A percentile compares a stretch with the other conserved stretches of the same genome.
Evolutionary conservation across 1,284 basidiomycete genomes (phyloP).

Genomic region (Anthracocystis walkeri): DNA sequence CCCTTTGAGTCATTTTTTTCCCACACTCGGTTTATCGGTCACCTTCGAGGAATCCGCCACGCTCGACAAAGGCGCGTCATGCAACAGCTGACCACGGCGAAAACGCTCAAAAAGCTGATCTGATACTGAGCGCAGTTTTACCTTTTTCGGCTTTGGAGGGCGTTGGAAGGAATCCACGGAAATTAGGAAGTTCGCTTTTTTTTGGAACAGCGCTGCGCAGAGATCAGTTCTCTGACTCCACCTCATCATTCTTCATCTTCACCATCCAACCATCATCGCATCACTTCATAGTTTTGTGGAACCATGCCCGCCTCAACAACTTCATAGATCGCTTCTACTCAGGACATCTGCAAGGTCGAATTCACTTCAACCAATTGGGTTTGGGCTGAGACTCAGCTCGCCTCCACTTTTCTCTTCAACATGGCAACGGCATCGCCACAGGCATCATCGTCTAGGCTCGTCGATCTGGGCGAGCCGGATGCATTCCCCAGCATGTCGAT

Average conservation of each 20-base stretch:
- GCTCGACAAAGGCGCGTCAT: slow-evolving; percentile 14
- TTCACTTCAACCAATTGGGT: not conserved
- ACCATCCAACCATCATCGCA: not conserved
- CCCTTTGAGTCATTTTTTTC: slow-evolving; percentile 8
- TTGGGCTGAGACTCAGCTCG: slow-evolving; percentile 6
- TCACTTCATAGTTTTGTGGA: not conserved
- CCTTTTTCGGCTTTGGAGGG: slow-evolving; percentile 29
- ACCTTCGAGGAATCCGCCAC: not conserved
- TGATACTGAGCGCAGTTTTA: slow-evolving; percentile 1
- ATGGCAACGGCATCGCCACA: slow-evolving; percentile 19
- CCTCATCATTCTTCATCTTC: not conserved
- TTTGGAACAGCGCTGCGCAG: slow-evolving; percentile 1
- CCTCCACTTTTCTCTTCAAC: slow-evolving; percentile 16
- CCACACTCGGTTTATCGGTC: too few species aligned
- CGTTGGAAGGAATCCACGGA: slow-evolving; percentile 9
- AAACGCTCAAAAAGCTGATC: not conserved
- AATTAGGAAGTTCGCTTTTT: slow-evolving; percentile 3
- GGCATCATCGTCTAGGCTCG: slow-evolving; percentile 15
- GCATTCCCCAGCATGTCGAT: slow-evolving; percentile 40
- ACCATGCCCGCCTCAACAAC: slow-evolving; percentile 11
- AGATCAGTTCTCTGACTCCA: slow-evolving; percentile 16
- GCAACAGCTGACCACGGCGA: slow-evolving; percentile 2
- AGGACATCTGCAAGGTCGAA: not conserved
- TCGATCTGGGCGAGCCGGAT: slow-evolving; percentile 26
- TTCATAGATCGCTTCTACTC: not conserved